Percentiles rank a stretch among this genome's conserved stretches.
Evolutionary conservation across 306 rosid species (phyloP).

Genomic region (Glycine tomentella): DNA sequence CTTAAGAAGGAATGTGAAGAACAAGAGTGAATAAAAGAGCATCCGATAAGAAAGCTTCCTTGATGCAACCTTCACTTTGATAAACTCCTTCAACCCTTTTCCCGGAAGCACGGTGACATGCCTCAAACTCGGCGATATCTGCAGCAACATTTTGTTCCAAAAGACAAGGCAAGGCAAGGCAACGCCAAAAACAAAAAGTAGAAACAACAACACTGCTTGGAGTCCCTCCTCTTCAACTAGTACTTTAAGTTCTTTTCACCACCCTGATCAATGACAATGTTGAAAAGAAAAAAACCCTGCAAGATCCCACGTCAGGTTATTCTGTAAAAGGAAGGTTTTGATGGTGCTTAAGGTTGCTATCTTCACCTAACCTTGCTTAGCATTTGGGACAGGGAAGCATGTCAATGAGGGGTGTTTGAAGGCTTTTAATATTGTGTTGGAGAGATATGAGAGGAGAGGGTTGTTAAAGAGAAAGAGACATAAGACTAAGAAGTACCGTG

Average conservation of each 20-base stretch:
- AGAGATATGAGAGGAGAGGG: conserved; percentile 42
- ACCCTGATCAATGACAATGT: conserved; percentile 53
- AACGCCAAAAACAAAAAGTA: neutral
- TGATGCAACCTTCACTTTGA: conserved; percentile 75
- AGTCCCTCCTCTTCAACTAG: conserved; percentile 34
- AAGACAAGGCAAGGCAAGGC: conserved; percentile 16
- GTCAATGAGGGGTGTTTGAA: conserved; percentile 34
- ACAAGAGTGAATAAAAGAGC: conserved; percentile 87
- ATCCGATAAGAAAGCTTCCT: conserved; percentile 77
- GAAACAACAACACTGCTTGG: neutral
- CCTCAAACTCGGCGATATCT: conserved; percentile 90
- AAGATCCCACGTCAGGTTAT: conserved; percentile 52
- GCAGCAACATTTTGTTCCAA: conserved; percentile 77
- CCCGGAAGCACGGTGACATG: conserved; percentile 86
- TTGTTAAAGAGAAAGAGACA: conserved; percentile 91
- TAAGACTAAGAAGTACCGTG: conserved; percentile 64
- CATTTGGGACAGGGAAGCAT: conserved; percentile 61
- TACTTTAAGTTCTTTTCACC: conserved; percentile 34
- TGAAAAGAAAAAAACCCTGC: conserved; percentile 36
- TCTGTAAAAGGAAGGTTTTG: conserved; percentile 60
- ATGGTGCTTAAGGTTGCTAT: conserved; percentile 66
- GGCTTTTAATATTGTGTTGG: conserved; percentile 40
- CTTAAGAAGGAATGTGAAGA: conserved; percentile 87
- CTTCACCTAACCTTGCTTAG: conserved; percentile 98
- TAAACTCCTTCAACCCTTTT: conserved; percentile 85